A percentile compares a stretch with the other conserved stretches of the same genome.
These are phyloP conservation scores for Massariosphaeria phaeospora DNA, from an alignment of 495 filamentous ascomycete species.

Conservation along the genomic window DNA sequence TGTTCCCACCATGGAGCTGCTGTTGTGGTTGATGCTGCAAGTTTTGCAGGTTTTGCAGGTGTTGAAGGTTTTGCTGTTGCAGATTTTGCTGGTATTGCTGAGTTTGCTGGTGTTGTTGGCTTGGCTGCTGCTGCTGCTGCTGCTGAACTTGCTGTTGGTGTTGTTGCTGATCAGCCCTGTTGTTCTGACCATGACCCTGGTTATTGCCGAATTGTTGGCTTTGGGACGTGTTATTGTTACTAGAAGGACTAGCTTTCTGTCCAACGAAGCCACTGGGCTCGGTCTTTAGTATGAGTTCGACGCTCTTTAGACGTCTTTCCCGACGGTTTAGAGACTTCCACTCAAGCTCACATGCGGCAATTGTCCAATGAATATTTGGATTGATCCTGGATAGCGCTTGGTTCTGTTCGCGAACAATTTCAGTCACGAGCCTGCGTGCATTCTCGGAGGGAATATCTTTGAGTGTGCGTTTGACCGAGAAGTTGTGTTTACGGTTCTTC, in stretches of 20 bases:
- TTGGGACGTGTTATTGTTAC: not conserved
- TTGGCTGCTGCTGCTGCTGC: not conserved
- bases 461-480: not conserved
- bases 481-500: not conserved
- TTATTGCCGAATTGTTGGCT: not conserved
- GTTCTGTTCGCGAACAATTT: constrained; percentile 7
- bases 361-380: constrained; percentile 7
- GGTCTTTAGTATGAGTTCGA: constrained; percentile 18
- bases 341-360: constrained; percentile 10
- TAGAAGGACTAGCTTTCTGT: no score
- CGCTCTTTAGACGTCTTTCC: not conserved
- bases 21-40: not conserved
- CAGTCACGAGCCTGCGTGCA: not conserved
- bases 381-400: constrained; percentile 1
- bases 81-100: not conserved
- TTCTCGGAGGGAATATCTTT: constrained; percentile 5
- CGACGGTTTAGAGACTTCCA: not conserved
- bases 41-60: not conserved
- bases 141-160: not conserved
- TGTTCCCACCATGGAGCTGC: no score
- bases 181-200: not conserved
- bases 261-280: not conserved
- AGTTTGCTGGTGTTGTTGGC: not conserved
- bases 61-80: not conserved
- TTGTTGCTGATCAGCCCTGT: not conserved